phyloP scores from a whole-genome alignment of 2,329 filamentous ascomycete species.

The Aspergillus niger region DNA sequence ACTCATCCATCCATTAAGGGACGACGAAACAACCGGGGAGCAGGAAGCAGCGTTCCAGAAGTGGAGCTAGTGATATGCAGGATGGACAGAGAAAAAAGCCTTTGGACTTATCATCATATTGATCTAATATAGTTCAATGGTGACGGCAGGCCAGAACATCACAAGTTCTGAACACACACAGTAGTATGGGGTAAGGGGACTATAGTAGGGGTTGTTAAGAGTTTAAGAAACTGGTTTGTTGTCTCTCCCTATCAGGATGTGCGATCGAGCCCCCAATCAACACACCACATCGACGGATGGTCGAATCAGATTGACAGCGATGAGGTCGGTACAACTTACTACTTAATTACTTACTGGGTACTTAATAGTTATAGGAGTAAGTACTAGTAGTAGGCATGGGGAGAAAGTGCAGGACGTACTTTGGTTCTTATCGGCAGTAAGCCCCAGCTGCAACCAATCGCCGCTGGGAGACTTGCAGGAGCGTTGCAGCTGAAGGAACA shows the following conservation, averaged over 20 bases:
- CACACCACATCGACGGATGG: neutral
- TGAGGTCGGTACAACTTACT: neutral
- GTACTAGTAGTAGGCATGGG: neutral
- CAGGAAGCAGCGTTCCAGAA: slow-evolving; percentile 12
- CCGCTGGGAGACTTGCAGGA: slow-evolving; percentile 20
- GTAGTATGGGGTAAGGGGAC: slow-evolving; percentile 7
- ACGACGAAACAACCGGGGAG: neutral
- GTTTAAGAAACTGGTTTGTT: too few species aligned
- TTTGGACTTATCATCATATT: slow-evolving; percentile 17
- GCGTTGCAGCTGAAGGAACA: slow-evolving; percentile 18
- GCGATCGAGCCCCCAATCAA: neutral
- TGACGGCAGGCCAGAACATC: slow-evolving; percentile 5
- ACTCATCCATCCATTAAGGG: slow-evolving; percentile 7
- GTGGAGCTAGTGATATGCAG: slow-evolving; percentile 21
- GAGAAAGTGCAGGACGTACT: slow-evolving; percentile 8
- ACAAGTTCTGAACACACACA: neutral
- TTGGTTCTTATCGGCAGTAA: slow-evolving; percentile 22
- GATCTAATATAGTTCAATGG: slow-evolving; percentile 19
- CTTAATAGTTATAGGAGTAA: too few species aligned
- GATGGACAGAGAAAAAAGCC: slow-evolving; percentile 12
- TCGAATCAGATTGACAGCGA: neutral
- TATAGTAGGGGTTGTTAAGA: slow-evolving; percentile 4
- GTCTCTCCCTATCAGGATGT: slow-evolving; percentile 3
- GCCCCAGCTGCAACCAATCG: slow-evolving; percentile 13
- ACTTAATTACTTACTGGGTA: neutral